These are phyloP conservation scores for Alternaria triticina DNA, from an alignment of 2,329 filamentous ascomycete genomes.

Conservation along the genomic window DNA sequence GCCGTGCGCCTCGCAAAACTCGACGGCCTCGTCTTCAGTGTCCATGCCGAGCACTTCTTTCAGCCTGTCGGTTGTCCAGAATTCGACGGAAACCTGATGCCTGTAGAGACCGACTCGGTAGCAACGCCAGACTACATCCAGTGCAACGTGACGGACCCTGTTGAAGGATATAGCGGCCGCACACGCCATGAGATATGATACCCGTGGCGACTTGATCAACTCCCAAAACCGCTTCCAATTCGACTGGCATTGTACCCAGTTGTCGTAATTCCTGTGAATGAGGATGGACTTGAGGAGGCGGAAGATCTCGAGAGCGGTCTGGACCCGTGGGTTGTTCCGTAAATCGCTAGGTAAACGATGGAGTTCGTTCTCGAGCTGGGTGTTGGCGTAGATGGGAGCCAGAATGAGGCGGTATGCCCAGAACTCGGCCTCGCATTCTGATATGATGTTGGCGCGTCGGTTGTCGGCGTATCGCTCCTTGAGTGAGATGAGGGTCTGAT, in stretches of 20 bases:
- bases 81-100: constrained; percentile 47
- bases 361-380: constrained; percentile 60
- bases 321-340: constrained; percentile 59
- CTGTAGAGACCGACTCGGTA: constrained; percentile 60
- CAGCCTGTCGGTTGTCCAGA: constrained; percentile 63
- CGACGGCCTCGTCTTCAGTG: constrained; percentile 58
- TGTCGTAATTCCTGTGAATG: constrained; percentile 55
- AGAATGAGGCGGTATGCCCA: constrained; percentile 64
- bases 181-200: constrained; percentile 69
- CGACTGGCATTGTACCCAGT: constrained; percentile 62
- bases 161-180: constrained; percentile 69
- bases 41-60: constrained; percentile 63
- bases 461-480: constrained; percentile 56
- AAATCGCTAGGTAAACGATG: constrained; percentile 62
- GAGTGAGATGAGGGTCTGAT: constrained; percentile 66
- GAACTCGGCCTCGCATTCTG: constrained; percentile 68
- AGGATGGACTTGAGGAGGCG: constrained; percentile 61
- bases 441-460: constrained; percentile 53
- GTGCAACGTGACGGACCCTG: constrained; percentile 61
- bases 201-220: constrained; percentile 59
- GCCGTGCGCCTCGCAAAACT: constrained; percentile 62
- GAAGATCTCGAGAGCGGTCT: constrained; percentile 63
- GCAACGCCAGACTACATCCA: constrained; percentile 62
- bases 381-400: constrained; percentile 56
- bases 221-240: constrained; percentile 66